These are phyloP conservation scores for Xylaria venustula DNA, from an alignment of 495 filamentous ascomycete species.

Conservation along the genomic window DNA sequence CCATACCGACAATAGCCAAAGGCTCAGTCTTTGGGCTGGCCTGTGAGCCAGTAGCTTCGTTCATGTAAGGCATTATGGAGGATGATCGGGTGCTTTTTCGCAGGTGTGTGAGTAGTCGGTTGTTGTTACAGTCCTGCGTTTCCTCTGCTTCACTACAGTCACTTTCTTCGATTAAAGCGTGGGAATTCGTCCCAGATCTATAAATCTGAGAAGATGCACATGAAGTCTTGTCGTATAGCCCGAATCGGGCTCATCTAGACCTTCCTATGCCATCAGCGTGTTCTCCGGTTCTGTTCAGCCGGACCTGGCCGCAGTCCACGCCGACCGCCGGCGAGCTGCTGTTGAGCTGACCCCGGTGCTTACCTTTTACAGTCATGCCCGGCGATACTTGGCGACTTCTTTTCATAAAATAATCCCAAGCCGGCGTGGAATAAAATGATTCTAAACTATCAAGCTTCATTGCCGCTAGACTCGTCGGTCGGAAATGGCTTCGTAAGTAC, in stretches of 20 bases:
- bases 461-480: neutral
- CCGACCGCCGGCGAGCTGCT: neutral
- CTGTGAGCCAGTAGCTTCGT: neutral
- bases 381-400: neutral
- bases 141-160: no score
- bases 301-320: neutral
- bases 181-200: neutral
- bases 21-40: constrained; percentile 2
- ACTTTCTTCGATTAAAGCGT: no score
- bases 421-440: neutral
- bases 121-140: neutral
- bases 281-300: neutral
- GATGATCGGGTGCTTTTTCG: neutral
- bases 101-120: neutral
- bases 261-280: neutral
- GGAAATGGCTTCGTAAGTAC: neutral
- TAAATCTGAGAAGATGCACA: neutral
- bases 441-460: neutral
- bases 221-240: neutral
- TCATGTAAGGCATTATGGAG: neutral
- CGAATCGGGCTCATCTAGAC: neutral
- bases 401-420: neutral
- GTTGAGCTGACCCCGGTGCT: neutral
- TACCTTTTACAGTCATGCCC: neutral
- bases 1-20: constrained; percentile 16